A percentile compares a stretch with the other conserved stretches of the same genome.
Evolutionary conservation across 192 early-diverging fungal species (phyloP).

Genomic region (Umbelopsis ramanniana): DNA sequence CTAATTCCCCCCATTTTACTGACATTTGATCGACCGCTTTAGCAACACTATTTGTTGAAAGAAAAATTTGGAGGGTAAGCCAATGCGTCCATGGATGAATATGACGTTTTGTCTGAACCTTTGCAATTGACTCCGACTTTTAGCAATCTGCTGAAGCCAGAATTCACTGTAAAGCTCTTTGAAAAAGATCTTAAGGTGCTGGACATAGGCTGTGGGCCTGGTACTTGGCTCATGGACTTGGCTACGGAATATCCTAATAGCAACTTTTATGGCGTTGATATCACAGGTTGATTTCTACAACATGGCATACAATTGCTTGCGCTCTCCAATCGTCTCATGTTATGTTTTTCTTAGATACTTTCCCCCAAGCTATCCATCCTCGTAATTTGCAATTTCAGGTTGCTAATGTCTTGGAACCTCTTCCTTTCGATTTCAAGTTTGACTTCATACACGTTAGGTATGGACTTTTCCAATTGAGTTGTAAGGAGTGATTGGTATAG

Average conservation of each 20-base stretch:
- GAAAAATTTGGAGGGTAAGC: slow-evolving; percentile 11
- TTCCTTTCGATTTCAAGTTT: not conserved
- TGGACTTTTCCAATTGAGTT: not conserved
- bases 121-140: not conserved
- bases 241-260: slow-evolving; percentile 50
- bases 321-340: not conserved
- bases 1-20: no score
- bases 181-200: slow-evolving; percentile 32
- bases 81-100: no score
- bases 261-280: slow-evolving; percentile 55
- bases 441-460: not conserved
- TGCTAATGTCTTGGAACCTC: not conserved
- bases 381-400: not conserved
- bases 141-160: slow-evolving; percentile 6
- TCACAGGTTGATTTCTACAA: slow-evolving; percentile 20
- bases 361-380: slow-evolving; percentile 8
- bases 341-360: not conserved
- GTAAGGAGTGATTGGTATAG: not conserved
- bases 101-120: not conserved
- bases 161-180: not conserved
- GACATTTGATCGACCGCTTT: no score
- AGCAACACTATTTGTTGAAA: slow-evolving; percentile 14
- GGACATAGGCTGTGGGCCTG: slow-evolving; percentile 41
- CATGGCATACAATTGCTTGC: not conserved
- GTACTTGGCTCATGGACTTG: slow-evolving; percentile 49